phyloP scores from a whole-genome alignment of 2,329 filamentous ascomycete genomes.

The Pestalotiopsis sp. region DNA sequence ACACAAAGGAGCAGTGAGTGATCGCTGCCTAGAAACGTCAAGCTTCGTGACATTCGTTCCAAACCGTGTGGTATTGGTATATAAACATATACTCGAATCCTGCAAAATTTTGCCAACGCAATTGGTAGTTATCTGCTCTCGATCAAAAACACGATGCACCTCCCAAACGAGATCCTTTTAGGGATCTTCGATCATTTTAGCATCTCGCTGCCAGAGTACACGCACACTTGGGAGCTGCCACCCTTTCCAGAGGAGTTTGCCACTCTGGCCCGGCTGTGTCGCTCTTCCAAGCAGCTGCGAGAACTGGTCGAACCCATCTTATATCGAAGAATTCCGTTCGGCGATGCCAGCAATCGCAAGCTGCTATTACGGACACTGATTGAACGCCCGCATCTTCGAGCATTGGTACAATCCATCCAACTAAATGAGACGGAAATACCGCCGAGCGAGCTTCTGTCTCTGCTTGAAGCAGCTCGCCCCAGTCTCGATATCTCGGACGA shows the following conservation, averaged over 20 bases:
- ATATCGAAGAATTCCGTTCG: neutral
- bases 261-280: neutral
- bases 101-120: neutral
- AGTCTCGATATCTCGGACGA: neutral
- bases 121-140: neutral
- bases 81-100: neutral
- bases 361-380: neutral
- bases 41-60: neutral
- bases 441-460: neutral
- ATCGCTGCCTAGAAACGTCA: neutral
- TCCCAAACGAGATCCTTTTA: neutral
- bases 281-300: neutral
- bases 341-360: neutral
- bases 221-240: neutral
- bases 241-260: neutral
- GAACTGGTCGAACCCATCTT: neutral
- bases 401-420: neutral
- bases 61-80: neutral
- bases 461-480: neutral
- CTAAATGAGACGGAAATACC: neutral
- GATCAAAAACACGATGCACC: neutral
- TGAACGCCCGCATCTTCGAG: neutral
- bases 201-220: neutral
- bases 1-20: neutral
- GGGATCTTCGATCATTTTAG: neutral